Evolutionary conservation across 352 stramenopile genomes (phyloP).

Genomic region (Lagenidium sp.): DNA sequence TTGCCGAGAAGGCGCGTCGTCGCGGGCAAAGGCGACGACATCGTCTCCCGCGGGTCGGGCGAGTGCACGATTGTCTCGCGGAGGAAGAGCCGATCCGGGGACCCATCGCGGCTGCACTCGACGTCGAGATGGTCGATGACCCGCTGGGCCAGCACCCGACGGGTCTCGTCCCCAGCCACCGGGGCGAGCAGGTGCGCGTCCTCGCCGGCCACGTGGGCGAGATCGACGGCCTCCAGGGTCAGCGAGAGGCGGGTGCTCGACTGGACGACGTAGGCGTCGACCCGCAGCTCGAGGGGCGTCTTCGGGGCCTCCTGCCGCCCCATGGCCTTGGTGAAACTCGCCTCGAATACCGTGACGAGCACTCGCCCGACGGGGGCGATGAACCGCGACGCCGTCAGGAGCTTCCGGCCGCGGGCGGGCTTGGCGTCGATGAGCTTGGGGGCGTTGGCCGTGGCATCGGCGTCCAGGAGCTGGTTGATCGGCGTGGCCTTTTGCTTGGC

Average conservation of each 20-base stretch:
- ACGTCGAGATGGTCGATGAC: conserved; percentile 50
- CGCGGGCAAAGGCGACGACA: too few relatives aligned
- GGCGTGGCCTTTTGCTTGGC: conserved; percentile 61
- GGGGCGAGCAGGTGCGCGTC: conserved; percentile 11
- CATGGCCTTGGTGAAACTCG: conserved; percentile 10
- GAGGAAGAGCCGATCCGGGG: conserved; percentile 33
- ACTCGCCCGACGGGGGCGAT: conserved; percentile 23
- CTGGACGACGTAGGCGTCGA: conserved; percentile 53
- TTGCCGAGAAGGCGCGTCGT: conserved; percentile 19
- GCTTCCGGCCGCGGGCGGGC: conserved; percentile 40
- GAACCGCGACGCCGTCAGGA: conserved; percentile 33
- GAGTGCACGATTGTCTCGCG: conserved; percentile 18
- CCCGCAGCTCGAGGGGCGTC: conserved; percentile 17
- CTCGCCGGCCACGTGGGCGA: conserved; percentile 35
- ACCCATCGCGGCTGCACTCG: conserved; percentile 37
- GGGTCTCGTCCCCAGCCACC: background rate
- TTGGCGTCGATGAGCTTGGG: conserved; percentile 52
- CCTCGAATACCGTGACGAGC: conserved; percentile 58
- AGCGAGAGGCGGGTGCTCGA: conserved; percentile 40
- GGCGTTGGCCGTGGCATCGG: conserved; percentile 26
- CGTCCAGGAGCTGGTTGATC: conserved; percentile 19
- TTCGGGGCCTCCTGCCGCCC: background rate
- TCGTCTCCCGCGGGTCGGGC: too few relatives aligned
- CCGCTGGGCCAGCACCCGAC: conserved; percentile 21
- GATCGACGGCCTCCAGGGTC: conserved; percentile 25